A percentile compares a stretch with the other conserved stretches of the same genome.
Evolutionary conservation across 2,329 filamentous ascomycete genomes (phyloP).

Genomic region (Ascochyta lentis): DNA sequence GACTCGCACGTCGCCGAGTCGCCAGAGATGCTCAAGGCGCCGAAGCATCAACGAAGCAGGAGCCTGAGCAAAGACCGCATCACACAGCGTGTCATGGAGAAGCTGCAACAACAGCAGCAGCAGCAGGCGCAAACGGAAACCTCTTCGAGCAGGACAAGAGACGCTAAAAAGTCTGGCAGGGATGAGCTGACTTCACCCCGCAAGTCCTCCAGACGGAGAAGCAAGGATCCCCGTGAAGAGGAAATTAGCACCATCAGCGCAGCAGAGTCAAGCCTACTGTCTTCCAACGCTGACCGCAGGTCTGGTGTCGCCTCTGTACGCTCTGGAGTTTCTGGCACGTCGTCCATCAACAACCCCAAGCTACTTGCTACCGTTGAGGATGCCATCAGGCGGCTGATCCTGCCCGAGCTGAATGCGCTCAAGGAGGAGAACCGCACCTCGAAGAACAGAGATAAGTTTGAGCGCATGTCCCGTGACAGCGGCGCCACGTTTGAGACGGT

Average conservation of each 20-base stretch:
- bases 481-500: constrained; percentile 62
- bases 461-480: constrained; percentile 58
- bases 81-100: constrained; percentile 72
- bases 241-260: constrained; percentile 52
- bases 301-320: constrained; percentile 65
- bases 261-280: constrained; percentile 68
- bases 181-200: constrained; percentile 41
- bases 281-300: constrained; percentile 63
- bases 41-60: constrained; percentile 64
- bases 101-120: constrained; percentile 64
- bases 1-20: constrained; percentile 32
- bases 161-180: constrained; percentile 29
- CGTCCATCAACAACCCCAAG: constrained; percentile 91
- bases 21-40: constrained; percentile 59
- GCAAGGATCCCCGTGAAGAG: constrained; percentile 54
- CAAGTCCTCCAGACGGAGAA: constrained; percentile 49
- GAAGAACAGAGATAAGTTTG: constrained; percentile 72
- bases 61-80: constrained; percentile 72
- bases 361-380: constrained; percentile 91
- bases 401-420: constrained; percentile 89
- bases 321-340: constrained; percentile 61
- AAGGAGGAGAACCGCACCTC: constrained; percentile 88
- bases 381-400: constrained; percentile 84
- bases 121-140: constrained; percentile 56
- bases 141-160: constrained; percentile 40